Conservation (phyloP, 1,284 basidiomycete genomes). For the Fomitopsis betulina region DNA sequence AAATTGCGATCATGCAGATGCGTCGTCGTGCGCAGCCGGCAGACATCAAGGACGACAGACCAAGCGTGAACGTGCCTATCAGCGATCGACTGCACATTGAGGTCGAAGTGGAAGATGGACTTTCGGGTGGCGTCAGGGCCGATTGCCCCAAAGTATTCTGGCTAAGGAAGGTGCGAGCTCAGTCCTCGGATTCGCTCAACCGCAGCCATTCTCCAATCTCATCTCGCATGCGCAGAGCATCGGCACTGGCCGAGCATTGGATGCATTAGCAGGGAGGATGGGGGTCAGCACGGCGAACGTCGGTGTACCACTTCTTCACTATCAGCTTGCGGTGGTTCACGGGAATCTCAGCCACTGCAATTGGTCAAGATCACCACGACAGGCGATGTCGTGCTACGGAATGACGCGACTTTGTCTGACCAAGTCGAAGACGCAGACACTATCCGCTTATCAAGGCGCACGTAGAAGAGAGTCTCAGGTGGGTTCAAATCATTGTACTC, state of each 20-base stretch:
- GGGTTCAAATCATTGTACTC: no score
- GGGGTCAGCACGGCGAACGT: conserved; percentile 9
- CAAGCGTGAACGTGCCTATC: conserved; percentile 33
- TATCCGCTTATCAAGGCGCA: not conserved
- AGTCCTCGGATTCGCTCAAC: no score
- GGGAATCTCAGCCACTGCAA: conserved; percentile 17
- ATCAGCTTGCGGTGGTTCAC: not conserved
- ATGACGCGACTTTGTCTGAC: not conserved
- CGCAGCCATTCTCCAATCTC: not conserved
- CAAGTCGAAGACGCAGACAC: not conserved
- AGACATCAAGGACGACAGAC: conserved; percentile 49
- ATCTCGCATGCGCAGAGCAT: conserved; percentile 24
- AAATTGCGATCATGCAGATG: conserved; percentile 68
- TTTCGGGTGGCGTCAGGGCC: conserved; percentile 8
- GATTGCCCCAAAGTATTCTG: conserved; percentile 47
- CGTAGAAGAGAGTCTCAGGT: not conserved
- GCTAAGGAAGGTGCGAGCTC: conserved; percentile 55
- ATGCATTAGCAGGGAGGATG: conserved; percentile 31
- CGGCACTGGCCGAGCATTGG: conserved; percentile 32
- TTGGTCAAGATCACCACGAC: conserved; percentile 8
- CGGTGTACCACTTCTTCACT: not conserved
- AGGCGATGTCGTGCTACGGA: not conserved
- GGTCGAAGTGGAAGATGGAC: conserved; percentile 29
- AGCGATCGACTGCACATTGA: conserved; percentile 56
- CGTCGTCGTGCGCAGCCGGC: conserved; percentile 61